phyloP scores from a whole-genome alignment of 805 yeast genomes.

The Candida schatavii region DNA sequence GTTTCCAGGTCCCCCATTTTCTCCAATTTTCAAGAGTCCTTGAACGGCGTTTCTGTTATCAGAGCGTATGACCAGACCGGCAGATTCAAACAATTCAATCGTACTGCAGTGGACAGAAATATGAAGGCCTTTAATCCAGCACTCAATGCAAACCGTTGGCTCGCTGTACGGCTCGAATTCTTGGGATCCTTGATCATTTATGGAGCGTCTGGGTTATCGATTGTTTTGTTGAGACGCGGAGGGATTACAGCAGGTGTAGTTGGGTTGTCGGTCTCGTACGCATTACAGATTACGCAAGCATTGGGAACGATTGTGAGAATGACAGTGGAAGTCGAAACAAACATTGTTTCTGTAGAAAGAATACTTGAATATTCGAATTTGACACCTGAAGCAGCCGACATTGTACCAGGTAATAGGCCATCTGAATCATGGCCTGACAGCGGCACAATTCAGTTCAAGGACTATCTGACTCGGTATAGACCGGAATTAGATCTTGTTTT shows the following conservation, averaged over 20 bases:
- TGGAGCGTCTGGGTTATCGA: conserved; percentile 80
- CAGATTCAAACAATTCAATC: conserved; percentile 64
- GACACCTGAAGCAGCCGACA: conserved; percentile 78
- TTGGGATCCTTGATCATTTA: conserved; percentile 87
- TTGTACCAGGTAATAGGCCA: conserved; percentile 66
- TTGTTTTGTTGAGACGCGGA: conserved; percentile 66
- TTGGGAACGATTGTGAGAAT: conserved; percentile 97
- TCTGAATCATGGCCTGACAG: conserved; percentile 33
- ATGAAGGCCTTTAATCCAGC: conserved; percentile 92
- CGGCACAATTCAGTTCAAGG: conserved; percentile 35
- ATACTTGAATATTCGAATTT: conserved; percentile 82
- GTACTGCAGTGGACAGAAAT: conserved; percentile 74
- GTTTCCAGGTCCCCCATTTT: conserved; percentile 76
- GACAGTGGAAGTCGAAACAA: conserved; percentile 98
- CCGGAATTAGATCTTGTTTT: conserved; percentile 44
- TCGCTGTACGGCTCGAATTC: conserved; percentile 90
- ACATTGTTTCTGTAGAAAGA: conserved; percentile 95
- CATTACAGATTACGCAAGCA: conserved; percentile 88
- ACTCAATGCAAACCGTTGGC: conserved; percentile 93
- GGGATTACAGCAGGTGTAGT: conserved; percentile 82
- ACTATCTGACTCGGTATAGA: conserved; percentile 42
- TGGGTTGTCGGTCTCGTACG: conserved; percentile 91
- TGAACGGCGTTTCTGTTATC: conserved; percentile 71
- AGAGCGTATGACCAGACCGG: conserved; percentile 68
- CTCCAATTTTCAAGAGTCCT: conserved; percentile 82